Percentiles rank a stretch among this genome's conserved stretches.
These are phyloP conservation scores for Lupinus albus DNA, from an alignment of 306 rosid species.

Conservation along the genomic window DNA sequence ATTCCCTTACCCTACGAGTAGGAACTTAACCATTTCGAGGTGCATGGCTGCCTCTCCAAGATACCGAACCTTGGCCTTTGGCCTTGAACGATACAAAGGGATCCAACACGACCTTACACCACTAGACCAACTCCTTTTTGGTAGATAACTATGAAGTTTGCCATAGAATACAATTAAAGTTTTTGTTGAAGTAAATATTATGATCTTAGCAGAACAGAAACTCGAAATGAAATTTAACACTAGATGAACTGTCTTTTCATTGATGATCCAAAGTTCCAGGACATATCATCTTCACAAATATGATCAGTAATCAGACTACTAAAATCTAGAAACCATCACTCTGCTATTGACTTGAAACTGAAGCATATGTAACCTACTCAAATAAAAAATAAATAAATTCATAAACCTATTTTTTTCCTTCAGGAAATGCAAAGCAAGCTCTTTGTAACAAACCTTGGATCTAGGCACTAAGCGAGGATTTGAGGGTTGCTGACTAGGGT, in stretches of 20 bases:
- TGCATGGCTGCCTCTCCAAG: no score
- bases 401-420: slow-evolving; percentile 24
- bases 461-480: slow-evolving; percentile 71
- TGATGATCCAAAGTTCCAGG: not conserved
- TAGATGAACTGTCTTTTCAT: slow-evolving; percentile 22
- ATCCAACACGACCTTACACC: no score
- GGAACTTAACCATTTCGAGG: no score
- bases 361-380: not conserved
- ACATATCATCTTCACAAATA: slow-evolving; percentile 32
- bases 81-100: no score
- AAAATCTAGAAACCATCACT: slow-evolving; percentile 11
- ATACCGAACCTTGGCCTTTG: no score
- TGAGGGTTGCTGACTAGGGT: slow-evolving; percentile 76
- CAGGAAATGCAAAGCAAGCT: slow-evolving; percentile 26
- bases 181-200: slow-evolving; percentile 20
- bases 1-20: no score
- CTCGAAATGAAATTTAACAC: slow-evolving; percentile 12
- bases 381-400: slow-evolving; percentile 16
- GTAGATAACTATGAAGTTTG: no score
- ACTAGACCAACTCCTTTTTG: no score
- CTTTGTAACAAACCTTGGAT: slow-evolving; percentile 58
- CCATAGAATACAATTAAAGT: not conserved
- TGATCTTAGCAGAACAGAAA: slow-evolving; percentile 4
- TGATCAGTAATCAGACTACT: slow-evolving; percentile 23
- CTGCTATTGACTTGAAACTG: slow-evolving; percentile 12